Evolutionary conservation across 2,329 filamentous ascomycete species (phyloP).

Genomic region (Fusarium euwallaceae): DNA sequence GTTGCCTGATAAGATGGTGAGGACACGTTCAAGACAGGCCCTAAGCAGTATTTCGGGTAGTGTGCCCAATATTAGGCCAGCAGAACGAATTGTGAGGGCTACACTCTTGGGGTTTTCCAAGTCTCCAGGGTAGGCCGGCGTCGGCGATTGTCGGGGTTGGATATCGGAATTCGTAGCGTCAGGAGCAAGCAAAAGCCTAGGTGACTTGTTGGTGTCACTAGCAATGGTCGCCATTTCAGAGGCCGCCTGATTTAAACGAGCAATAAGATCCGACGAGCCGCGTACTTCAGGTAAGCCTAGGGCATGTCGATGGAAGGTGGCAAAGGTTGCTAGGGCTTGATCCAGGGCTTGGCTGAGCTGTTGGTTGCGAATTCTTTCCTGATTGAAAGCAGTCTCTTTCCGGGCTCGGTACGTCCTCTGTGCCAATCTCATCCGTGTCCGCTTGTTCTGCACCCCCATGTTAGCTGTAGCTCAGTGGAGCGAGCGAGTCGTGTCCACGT

Average conservation of each 20-base stretch:
- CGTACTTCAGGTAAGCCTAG: neutral
- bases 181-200: too few relatives aligned
- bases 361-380: conserved; percentile 10
- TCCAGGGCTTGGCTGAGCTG: conserved; percentile 4
- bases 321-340: neutral
- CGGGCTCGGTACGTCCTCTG: conserved; percentile 15
- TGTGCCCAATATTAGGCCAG: neutral
- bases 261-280: neutral
- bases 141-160: neutral
- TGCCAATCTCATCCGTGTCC: conserved; percentile 11
- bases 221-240: neutral
- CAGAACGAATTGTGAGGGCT: neutral
- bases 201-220: neutral
- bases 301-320: neutral
- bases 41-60: neutral
- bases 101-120: neutral
- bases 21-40: conserved; percentile 5
- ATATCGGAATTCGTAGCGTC: neutral
- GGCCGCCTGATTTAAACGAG: neutral
- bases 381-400: conserved; percentile 6
- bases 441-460: neutral
- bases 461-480: neutral
- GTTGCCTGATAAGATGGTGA: neutral
- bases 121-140: too few relatives aligned
- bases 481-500: neutral